Base-by-base conservation (phyloP, 2,329 filamentous ascomycete species). In the Colletotrichum scovillei region DNA sequence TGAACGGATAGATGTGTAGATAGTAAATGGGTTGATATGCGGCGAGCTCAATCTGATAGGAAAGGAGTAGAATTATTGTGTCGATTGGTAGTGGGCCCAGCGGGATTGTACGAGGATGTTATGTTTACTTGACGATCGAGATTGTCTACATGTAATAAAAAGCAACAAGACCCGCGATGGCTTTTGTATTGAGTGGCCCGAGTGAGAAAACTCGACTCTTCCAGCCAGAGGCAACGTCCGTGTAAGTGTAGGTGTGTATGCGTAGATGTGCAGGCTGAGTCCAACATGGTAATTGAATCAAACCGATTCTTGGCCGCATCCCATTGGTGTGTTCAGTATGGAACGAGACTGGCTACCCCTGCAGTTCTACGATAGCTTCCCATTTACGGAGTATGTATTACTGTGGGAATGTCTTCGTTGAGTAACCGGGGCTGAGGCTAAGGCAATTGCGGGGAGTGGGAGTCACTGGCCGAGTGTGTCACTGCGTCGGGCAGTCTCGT, bases 391-490 rank as follows among this genome's bases (percentile, higher is more conserved):
- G 1, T 5, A 35, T 12, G 32, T 12, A 35, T 35, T 35, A 49
- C 42, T 49, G 19, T 49, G 42, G 42, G 42, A 22, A n/a, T 49
- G 42, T 49, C 42, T 11, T 49, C 42, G n/a, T 49, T 49, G 16
- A n/a, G 42, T 19, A 49, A 49, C 19, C 19, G 42, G 42, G 42
- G 4, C 42, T 22, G 8, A 49, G 42, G 28, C 12, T 53, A 35
- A 35, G 28, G 4, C 35, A 16, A 19, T 53, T 24, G 19, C 8
- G 22, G 28, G 46, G 30, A 64, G 62, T 64, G 49, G 46, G 30
- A 64, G 62, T 64, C 62, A 38, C 46, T 55, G 62, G 30, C 62
- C 62, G 62, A 53, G 53, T 35, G 60, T 63, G 60, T 52, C 60
- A 63, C 19, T 49, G 42, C 42, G 8, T 22, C 42, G 30, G 30